A percentile compares a stretch with the other conserved stretches of the same genome.
phyloP scores from a whole-genome alignment of 768 basidiomycete species.

The Mycena leptocephala region DNA sequence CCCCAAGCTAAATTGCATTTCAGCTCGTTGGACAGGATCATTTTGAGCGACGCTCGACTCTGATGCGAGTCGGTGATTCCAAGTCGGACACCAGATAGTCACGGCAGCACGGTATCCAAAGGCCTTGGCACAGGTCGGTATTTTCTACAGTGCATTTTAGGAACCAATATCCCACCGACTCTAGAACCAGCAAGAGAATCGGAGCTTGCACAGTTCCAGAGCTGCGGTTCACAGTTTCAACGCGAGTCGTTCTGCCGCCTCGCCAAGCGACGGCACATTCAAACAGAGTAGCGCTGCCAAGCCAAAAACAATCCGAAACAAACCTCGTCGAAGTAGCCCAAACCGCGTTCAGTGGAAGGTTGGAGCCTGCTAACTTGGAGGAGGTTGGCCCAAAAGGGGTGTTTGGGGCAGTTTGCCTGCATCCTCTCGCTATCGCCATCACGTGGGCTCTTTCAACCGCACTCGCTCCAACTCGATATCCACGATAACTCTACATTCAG shows the following conservation, averaged over 20 bases:
- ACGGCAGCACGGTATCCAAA: conserved; percentile 1
- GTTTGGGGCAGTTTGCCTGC: neutral
- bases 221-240: no score
- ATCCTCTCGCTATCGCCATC: neutral
- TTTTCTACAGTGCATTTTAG: neutral
- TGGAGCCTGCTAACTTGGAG: no score
- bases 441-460: neutral
- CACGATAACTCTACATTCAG: neutral
- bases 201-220: no score
- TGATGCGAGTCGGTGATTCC: conserved; percentile 4
- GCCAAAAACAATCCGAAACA: no score
- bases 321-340: no score
- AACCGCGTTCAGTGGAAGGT: no score
- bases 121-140: no score
- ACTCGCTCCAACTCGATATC: neutral
- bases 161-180: neutral
- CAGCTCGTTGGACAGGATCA: neutral
- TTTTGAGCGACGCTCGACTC: neutral
- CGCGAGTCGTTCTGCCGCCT: no score
- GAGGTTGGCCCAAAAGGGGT: no score
- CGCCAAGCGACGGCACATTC: no score
- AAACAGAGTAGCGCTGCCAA: no score
- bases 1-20: neutral
- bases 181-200: neutral
- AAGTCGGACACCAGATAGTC: conserved; percentile 1